Conservation (phyloP, 768 basidiomycete genomes). For the Phylloporus scabripes region DNA sequence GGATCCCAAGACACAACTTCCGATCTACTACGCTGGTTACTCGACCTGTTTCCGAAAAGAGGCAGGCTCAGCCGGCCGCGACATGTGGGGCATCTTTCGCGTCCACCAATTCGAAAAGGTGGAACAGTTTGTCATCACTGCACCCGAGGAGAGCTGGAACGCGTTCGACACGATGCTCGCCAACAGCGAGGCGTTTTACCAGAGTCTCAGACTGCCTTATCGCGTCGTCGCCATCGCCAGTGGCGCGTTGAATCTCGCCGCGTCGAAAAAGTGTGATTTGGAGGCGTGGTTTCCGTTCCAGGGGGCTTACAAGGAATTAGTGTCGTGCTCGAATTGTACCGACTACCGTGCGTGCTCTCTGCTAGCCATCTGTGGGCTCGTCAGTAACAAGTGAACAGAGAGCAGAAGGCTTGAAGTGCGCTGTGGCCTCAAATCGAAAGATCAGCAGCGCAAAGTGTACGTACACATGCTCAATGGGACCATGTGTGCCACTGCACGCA, state of each 20-base stretch:
- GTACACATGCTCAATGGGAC: conserved; percentile 99
- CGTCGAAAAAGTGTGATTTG: conserved; percentile 94
- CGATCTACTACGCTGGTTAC: conserved; percentile 81
- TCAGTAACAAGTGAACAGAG: conserved; percentile 45
- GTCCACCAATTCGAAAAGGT: conserved; percentile 99
- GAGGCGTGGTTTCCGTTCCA: conserved; percentile 99
- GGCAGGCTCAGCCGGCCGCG: conserved; percentile 93
- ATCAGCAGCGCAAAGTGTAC: conserved; percentile 87
- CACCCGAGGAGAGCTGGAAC: conserved; percentile 91
- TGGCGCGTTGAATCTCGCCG: conserved; percentile 93
- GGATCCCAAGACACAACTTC: conserved; percentile 86
- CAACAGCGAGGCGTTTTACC: conserved; percentile 91
- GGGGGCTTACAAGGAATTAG: conserved; percentile 92
- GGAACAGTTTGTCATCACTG: conserved; percentile 94
- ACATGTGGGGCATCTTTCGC: conserved; percentile 99
- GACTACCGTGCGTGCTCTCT: conserved; percentile 80
- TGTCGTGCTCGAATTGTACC: conserved; percentile 97
- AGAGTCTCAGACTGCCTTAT: conserved; percentile 90
- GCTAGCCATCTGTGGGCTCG: background rate
- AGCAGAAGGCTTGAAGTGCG: conserved; percentile 88
- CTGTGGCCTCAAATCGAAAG: conserved; percentile 86
- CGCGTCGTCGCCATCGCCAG: conserved; percentile 93
- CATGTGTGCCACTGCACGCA: conserved; percentile 93
- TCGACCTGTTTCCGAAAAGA: conserved; percentile 99
- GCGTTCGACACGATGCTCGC: conserved; percentile 89